Base-by-base conservation (phyloP, 768 basidiomycete genomes). In the Hypholoma fasciculare region DNA sequence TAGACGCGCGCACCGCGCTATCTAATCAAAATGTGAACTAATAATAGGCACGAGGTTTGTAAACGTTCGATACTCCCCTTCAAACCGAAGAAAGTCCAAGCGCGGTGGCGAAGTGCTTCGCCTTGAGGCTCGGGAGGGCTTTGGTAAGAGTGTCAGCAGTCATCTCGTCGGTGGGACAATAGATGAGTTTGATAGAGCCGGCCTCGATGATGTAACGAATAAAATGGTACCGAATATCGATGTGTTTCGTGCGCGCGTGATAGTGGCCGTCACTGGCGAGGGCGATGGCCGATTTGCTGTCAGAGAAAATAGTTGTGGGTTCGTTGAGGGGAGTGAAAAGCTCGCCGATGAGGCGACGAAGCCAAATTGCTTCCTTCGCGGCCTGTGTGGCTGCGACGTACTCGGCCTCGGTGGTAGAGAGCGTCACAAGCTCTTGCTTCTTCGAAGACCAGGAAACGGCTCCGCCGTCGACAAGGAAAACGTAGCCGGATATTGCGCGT, bases 171-270 rank as follows among this genome's bases (percentile, higher is more conserved):
- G 58, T 62, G 0, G 52, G 61, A 17, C 52, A 55, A 20, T 63
- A 65, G n/a, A 60, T 36, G n/a, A 63, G 53, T 16, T 48, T 55
- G 26, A 67, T 57, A 20, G 44, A 42, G 13, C 58, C 51, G 36
- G 37, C 40, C 19, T 60, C 53, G 39, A 64, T 49, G 17, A 59
- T 27, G 26, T 42, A 59, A 11, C 54, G 50, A 14, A 64, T 59
- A 19, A 62, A 65, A 40, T 65, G 64, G 51, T 57, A 64, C 5
- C 52, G 54, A 23, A 64, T 57, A 34, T 64, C 56, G 36, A 64
- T 64, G 49, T 64, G 61, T 39, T 65, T 65, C 0, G 61, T 65
- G 11, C 59, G 40, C 4, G 61, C 52, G 17, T 65, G 61, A 19
- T 49, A 64, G 0, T 67, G 50, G 14, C 53, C 42, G 12, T 49